Percentiles rank a stretch among this genome's conserved stretches.
These are phyloP conservation scores for Emmonsiellopsis sp. DNA, from an alignment of 2,329 filamentous ascomycete genomes.

Conservation along the genomic window DNA sequence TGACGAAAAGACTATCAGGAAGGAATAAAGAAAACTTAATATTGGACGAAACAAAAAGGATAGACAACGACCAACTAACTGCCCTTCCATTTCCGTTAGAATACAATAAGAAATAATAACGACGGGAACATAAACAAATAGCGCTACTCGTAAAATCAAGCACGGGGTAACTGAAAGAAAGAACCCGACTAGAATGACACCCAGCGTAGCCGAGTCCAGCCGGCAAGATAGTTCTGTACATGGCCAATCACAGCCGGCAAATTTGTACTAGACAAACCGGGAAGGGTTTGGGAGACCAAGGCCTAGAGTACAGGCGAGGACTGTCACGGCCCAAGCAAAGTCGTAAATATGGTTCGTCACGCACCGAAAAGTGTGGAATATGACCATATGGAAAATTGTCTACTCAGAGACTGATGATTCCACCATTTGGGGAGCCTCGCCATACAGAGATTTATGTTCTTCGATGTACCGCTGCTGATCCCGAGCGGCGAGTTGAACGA, in stretches of 20 bases:
- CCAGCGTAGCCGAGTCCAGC: too few species aligned
- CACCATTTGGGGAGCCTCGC: conserved; percentile 7
- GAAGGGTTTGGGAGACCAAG: too few species aligned
- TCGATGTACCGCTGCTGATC: conserved; percentile 15
- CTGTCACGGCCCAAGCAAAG: too few species aligned
- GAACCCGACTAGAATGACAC: not conserved
- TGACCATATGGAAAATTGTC: not conserved
- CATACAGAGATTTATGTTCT: conserved; percentile 18
- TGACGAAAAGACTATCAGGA: not conserved
- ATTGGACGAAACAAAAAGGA: not conserved
- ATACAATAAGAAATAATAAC: not conserved
- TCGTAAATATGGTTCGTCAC: too few species aligned
- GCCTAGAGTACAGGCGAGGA: too few species aligned
- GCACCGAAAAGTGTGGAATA: not conserved
- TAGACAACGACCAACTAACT: not conserved
- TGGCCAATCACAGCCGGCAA: too few species aligned
- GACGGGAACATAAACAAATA: not conserved
- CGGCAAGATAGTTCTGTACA: too few species aligned
- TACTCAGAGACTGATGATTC: not conserved
- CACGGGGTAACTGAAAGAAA: not conserved
- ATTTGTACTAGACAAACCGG: too few species aligned
- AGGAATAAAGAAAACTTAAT: not conserved
- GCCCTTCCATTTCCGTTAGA: not conserved
- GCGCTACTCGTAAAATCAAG: not conserved
- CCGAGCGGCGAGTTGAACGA: conserved; percentile 11